Evolutionary conservation across 495 filamentous ascomycete species (phyloP), one percentile per base, ranked within the genome.

Genomic region (Aspergillus heteromorphus): DNA sequence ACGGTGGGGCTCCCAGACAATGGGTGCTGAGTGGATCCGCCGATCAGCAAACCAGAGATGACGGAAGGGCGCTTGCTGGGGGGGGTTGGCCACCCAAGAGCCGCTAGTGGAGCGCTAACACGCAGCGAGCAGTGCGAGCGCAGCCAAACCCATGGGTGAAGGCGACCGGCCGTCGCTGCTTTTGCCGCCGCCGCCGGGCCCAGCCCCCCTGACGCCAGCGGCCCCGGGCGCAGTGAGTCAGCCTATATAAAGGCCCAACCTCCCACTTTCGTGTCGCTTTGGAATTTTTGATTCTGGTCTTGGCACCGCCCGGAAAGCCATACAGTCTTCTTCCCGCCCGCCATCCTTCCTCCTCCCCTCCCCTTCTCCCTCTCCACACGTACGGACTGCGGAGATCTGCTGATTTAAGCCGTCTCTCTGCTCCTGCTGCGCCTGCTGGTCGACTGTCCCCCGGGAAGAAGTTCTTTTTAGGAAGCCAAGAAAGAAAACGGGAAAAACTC

Each of bases 221-320:
- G 18, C 48, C 48, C 43, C 57, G 60, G 57, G 41, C 50, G 60
- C 62, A 53, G 62, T 70, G 70, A 70, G 49, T 73, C 71, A 71
- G 66, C 67, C 69, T 75, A 77, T 77, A 74, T 70, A 75, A 75
- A 67, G 72, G 58, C 59, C 65, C 70, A 68, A 68, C 66, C 73
- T 74, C 73, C 74, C 73, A 66, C 70, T 66, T 68, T 64, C 62
- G 57, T 30, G 27, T 25, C 40, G 48, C 47, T 59, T 56, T 65
- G 62, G 61, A 65, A 66, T 66, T 72, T 62, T 65, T 62, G 64
- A 59, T 70, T 60, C 67, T 69, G 74, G 71, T 77, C 74, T 77
- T 77, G 74, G 74, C 74, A 76, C 65, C 64, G 58, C 66, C 66
- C 67, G 67, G 68, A 73, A 68, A 61, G 62, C 64, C 64, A 62